Evolutionary conservation across 495 filamentous ascomycete genomes (phyloP).

Genomic region (Pseudevernia furfuracea): DNA sequence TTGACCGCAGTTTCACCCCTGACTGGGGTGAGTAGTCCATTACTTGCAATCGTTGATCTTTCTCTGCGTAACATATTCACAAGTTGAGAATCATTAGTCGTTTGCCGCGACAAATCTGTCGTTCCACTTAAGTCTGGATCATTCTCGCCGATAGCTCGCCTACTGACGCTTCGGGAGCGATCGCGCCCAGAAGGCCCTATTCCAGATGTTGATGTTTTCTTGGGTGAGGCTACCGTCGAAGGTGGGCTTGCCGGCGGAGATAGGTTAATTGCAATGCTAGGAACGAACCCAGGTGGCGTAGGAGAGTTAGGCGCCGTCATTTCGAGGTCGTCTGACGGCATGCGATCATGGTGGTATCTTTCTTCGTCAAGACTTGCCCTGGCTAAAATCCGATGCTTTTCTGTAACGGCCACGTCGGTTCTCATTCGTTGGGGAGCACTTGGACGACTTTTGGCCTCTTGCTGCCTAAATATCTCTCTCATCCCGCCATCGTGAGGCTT

Average conservation of each 20-base stretch:
- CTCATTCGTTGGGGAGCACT: slow-evolving; percentile 15
- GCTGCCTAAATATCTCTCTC: background rate
- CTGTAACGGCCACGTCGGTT: slow-evolving; percentile 14
- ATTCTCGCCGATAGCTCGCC: slow-evolving; percentile 18
- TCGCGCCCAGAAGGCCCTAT: slow-evolving; percentile 38
- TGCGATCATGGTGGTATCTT: slow-evolving; percentile 30
- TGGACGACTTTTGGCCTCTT: slow-evolving; percentile 8
- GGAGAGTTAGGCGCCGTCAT: slow-evolving; percentile 44
- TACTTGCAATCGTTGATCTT: slow-evolving; percentile 9
- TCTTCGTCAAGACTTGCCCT: slow-evolving; percentile 22
- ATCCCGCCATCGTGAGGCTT: background rate
- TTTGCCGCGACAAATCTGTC: slow-evolving; percentile 8
- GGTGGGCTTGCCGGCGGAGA: slow-evolving; percentile 47
- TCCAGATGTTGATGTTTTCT: slow-evolving; percentile 40
- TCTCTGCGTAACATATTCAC: slow-evolving; percentile 7
- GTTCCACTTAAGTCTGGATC: slow-evolving; percentile 15
- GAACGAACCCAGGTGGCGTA: slow-evolving; percentile 39
- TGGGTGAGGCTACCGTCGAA: slow-evolving; percentile 47
- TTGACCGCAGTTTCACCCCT: slow-evolving; percentile 12
- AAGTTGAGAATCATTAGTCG: slow-evolving; percentile 11
- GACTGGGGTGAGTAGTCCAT: slow-evolving; percentile 21
- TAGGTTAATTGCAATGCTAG: slow-evolving; percentile 50
- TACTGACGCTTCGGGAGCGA: slow-evolving; percentile 37
- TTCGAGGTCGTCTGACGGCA: slow-evolving; percentile 43
- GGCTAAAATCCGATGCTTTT: background rate